Evolutionary conservation across 169 alveolate genomes (phyloP), one percentile per base, ranked within the genome.

Genomic region (Cardiosporidium cionae): DNA sequence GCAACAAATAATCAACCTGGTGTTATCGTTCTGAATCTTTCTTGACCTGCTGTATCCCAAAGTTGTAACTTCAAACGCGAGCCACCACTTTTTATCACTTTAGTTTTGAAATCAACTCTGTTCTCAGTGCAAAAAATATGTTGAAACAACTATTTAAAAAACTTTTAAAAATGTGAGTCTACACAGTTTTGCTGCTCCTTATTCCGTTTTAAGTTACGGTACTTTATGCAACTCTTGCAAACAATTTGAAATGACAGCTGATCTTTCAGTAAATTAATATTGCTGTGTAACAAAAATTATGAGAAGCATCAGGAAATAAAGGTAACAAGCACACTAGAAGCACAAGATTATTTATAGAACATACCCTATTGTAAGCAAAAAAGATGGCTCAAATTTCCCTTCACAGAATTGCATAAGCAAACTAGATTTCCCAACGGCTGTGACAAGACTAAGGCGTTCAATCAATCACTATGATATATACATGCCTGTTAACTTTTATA

Each of bases 21-120:
- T 31, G 98, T 95, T 32, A 96, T 94, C 29, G 98, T 93, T 52
- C 98, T 77, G 82, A 96, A 96, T 34, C 99, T 76, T 82, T 95
- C 99, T 80, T 95, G 97, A 22, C 99, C 99, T 0, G 99, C 99
- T 1, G 99, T 96, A 76, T 96, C 99, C 98, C 98, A 94, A 52
- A 93, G 89, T 80, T 91, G 90, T 34, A 90, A 86, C 76, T 93
- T 92, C 52, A 86, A 86, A 0, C 86, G 72, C 74, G 78, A 78
- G 22, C 79, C 84, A 63, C 82, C 83, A 9, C 63, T 37, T 5
- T 62, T 64, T 32, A 72, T 64, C 7, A 72, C 72, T 27, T 72
- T 72, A 22, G 70, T 34, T 9, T 54, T 78, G 68, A 90, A 90
- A 74, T 90, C 95, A n/a, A 90, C 95, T 31, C 95, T 92, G 66